phyloP scores from a whole-genome alignment of 371 early-diverging fungal species.

The Blastocladiella emersonii region DNA sequence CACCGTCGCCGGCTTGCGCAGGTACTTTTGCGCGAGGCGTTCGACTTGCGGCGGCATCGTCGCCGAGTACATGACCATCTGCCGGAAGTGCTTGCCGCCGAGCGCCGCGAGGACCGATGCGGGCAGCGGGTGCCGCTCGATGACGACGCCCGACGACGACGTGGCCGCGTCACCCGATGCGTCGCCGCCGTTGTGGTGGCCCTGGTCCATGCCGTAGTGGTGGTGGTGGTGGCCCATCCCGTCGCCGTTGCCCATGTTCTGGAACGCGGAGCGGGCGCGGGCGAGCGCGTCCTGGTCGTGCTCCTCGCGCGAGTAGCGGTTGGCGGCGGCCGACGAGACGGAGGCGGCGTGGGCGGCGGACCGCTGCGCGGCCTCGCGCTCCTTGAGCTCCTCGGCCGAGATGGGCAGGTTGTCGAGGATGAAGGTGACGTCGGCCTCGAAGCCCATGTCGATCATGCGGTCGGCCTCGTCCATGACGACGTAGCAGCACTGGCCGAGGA shows the following conservation, averaged over 20 bases:
- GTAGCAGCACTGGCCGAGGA: slow-evolving; percentile 69
- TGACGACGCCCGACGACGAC: background rate
- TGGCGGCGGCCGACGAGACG: slow-evolving; percentile 3
- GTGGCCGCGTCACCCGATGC: background rate
- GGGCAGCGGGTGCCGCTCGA: slow-evolving; percentile 3
- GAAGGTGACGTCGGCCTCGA: slow-evolving; percentile 84
- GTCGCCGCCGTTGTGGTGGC: too few relatives aligned
- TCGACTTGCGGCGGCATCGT: slow-evolving; percentile 97
- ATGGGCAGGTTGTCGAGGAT: slow-evolving; percentile 88
- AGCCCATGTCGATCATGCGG: slow-evolving; percentile 97
- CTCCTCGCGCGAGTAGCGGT: too few relatives aligned
- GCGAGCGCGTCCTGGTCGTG: too few relatives aligned
- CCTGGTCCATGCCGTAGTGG: background rate
- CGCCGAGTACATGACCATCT: slow-evolving; percentile 99
- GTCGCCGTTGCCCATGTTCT: slow-evolving; percentile 6
- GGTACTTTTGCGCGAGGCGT: slow-evolving; percentile 79
- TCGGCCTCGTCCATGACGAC: slow-evolving; percentile 98
- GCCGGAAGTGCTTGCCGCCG: slow-evolving; percentile 52
- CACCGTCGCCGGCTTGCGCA: slow-evolving; percentile 87
- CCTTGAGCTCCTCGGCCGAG: slow-evolving; percentile 41
- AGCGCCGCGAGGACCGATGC: background rate
- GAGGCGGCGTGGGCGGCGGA: too few relatives aligned
- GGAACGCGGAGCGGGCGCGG: background rate
- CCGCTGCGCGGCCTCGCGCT: background rate
- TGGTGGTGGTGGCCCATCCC: background rate